Evolutionary conservation across 257 asterid genomes (phyloP), one percentile per base, ranked within the genome.

Genomic region (Fraxinus excelsior): DNA sequence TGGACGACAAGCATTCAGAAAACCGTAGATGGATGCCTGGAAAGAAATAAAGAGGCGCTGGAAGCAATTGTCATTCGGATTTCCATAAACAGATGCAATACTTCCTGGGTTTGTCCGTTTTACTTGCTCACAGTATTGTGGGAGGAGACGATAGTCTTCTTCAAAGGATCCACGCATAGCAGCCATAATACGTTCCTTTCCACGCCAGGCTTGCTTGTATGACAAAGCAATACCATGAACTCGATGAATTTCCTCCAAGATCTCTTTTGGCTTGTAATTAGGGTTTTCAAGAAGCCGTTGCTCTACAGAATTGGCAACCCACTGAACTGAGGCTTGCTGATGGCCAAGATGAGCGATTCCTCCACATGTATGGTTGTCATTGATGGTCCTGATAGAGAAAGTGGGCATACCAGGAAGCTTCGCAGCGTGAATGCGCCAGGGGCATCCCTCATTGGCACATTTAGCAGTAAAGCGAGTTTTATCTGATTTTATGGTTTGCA

Each of bases 171-270:
- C 99, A 11, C 96, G 96, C 97, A 95, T 90, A 11, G 96, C 93
- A 74, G 96, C 93, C 94, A 95, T 91, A 34, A 90, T 93, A 76
- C 98, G 88, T 78, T 95, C 99, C 84, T 95, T 95, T 67, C 98
- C 99, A 14, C 98, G 91, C 99, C 99, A 95, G 0, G 99, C 99
- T 87, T 95, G 99, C 86, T 90, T 95, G 87, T 95, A 95, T 0
- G 99, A 95, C 49, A 95, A 80, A 34, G 97, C 91, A 77, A 95
- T 93, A 14, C 99, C 99, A 42, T 95, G 96, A 66, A 72, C 78
- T 78, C 88, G 83, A 80, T 93, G 97, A 88, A 95, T 93, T 74
- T 95, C 99, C 80, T 95, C 97, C 84, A 95, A 62, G 67, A 95
- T 95, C 88, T 95, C 99, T 75, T 95, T 95, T 0, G 99, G 99